Evolutionary conservation across 2,329 filamentous ascomycete species (phyloP), one percentile per base, ranked within the genome.

Genomic region (Trichoderma koningii): DNA sequence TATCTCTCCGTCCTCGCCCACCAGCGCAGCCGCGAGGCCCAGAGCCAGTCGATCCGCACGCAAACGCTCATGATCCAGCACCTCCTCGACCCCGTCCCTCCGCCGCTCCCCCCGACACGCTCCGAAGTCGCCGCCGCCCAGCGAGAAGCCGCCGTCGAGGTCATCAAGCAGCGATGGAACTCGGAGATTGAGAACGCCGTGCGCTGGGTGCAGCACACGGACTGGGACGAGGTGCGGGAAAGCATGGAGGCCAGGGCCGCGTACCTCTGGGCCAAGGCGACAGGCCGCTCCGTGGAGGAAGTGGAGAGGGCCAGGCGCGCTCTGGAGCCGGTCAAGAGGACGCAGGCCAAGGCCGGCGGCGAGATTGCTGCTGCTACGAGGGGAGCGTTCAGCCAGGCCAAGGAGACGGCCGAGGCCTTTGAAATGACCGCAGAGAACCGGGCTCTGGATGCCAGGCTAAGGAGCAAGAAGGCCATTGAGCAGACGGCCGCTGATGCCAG

Each of bases 161-260:
- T 85, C 42, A 82, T 88, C 71, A 94, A 94, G 80, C 88, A 91
- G 72, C 81, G 85, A 66, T 94, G 91, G 91, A 94, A 95, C 75
- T 77, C 83, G 57, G 90, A 94, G 76, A 77, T 94, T 42, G 84
- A 89, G 74, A 81, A 82, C 67, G 82, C 88, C 59, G 88, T 90
- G 63, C 82, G 81, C 66, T 89, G 86, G 82, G 84, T 86, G 64
- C 86, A 92, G 76, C 82, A 78, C 41, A 87, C 84, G 67, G 85
- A 90, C 74, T 92, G 88, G 89, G 77, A 80, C 55, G 82, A 82
- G 60, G 82, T 88, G 62, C 82, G 87, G 62, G 85, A 89, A 68
- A 80, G 78, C 2, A 77, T 87, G 69, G 87, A 89, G 74, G 78
- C 78, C 15, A 74, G 76, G 38, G 75, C 80, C 44, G 77, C 77